Percentiles rank a stretch among this genome's conserved stretches.
These are phyloP conservation scores for Rhizophagus prolifer DNA, from an alignment of 192 early-diverging fungal species.

Conservation along the genomic window DNA sequence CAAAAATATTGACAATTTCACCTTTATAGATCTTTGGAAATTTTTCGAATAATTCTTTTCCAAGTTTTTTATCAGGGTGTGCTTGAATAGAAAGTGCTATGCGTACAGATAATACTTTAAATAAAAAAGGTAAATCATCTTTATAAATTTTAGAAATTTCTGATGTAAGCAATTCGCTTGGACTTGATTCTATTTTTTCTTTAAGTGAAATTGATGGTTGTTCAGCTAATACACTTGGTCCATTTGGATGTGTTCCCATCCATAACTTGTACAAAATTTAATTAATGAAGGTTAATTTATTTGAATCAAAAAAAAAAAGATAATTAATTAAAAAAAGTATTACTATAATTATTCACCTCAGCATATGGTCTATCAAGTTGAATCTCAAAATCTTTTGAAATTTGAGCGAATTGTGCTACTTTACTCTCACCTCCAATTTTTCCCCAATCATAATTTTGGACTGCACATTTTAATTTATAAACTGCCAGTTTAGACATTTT, in stretches of 20 bases:
- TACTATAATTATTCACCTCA: conserved; percentile 56
- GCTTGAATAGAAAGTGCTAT: conserved; percentile 97
- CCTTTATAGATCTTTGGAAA: conserved; percentile 86
- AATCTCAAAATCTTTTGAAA: conserved; percentile 50
- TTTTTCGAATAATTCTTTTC: conserved; percentile 63
- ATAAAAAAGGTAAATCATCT: conserved; percentile 91
- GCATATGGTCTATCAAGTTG: conserved; percentile 79
- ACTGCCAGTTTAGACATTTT: conserved; percentile 27
- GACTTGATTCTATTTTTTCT: conserved; percentile 56
- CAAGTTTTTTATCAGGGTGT: conserved; percentile 93
- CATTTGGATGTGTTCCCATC: conserved; percentile 99
- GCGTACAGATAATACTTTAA: conserved; percentile 89
- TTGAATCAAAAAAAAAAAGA: not conserved
- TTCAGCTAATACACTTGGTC: conserved; percentile 61
- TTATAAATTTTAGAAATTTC: conserved; percentile 61
- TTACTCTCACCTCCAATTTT: conserved; percentile 77
- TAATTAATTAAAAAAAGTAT: not conserved
- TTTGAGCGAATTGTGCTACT: conserved; percentile 82
- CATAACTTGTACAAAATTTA: conserved; percentile 62
- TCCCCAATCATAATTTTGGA: conserved; percentile 97
- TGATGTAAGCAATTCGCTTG: conserved; percentile 47
- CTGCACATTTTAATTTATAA: conserved; percentile 66
- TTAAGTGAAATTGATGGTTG: conserved; percentile 53
- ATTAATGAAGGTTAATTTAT: not conserved
- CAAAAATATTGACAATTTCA: not conserved